Percentiles rank a stretch among this genome's conserved stretches.
These are phyloP conservation scores for Bryoerythrophyllum caledonicum DNA, from an alignment of 225 moss, liverwort and hornwort genomes.

Conservation along the genomic window DNA sequence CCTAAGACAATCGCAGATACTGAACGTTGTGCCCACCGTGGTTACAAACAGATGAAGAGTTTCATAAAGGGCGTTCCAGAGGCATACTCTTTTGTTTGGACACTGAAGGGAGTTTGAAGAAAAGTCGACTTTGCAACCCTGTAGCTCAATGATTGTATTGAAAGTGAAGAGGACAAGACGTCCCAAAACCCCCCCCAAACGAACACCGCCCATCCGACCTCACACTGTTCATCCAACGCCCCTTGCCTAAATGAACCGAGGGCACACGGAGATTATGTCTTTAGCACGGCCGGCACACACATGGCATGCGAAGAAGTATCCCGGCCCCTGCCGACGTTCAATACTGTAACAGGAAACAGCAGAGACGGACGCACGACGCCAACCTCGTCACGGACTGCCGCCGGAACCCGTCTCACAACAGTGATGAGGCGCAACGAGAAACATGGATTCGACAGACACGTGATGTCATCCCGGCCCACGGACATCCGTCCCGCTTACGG, in stretches of 20 bases:
- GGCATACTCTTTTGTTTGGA: not conserved
- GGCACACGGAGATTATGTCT: not conserved
- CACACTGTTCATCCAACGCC: not conserved
- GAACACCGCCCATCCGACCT: not conserved
- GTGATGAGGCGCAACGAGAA: not conserved
- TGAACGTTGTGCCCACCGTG: not conserved
- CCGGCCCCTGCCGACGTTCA: not conserved
- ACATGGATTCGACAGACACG: not conserved
- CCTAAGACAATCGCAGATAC: not conserved
- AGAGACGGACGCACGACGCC: not conserved
- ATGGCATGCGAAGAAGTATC: conserved; percentile 5
- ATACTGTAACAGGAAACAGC: not conserved
- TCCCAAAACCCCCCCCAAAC: not conserved
- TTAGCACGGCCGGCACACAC: conserved; percentile 26
- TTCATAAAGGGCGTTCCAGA: too few species aligned
- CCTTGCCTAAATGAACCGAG: not conserved
- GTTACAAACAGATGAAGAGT: not conserved
- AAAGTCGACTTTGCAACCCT: conserved; percentile 11
- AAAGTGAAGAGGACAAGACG: not conserved
- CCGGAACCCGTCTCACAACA: not conserved
- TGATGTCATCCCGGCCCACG: not conserved
- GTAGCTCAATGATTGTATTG: not conserved
- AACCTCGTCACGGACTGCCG: too few species aligned
- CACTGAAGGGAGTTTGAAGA: not conserved
- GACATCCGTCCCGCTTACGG: not conserved